Conservation (phyloP, 2,329 filamentous ascomycete genomes). For the Fusarium dlaminii region DNA sequence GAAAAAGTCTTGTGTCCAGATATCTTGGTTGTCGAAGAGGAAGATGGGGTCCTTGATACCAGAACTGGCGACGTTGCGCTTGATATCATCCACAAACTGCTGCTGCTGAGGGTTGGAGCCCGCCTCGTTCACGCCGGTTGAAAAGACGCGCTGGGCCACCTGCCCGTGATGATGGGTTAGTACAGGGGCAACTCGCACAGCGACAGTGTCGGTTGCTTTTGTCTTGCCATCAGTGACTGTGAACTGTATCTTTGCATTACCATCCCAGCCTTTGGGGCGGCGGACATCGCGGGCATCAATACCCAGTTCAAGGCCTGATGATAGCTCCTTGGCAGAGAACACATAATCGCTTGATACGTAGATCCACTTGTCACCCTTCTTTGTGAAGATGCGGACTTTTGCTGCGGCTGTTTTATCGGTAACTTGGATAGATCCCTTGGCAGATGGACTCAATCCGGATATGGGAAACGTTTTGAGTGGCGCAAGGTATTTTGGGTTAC, state of each 20-base stretch:
- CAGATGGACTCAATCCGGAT: conserved; percentile 4
- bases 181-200: conserved; percentile 48
- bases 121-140: background rate
- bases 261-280: conserved; percentile 39
- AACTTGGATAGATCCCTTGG: conserved; percentile 28
- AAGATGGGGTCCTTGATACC: conserved; percentile 20
- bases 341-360: conserved; percentile 35
- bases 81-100: conserved; percentile 1
- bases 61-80: background rate
- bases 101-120: background rate
- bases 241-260: conserved; percentile 43
- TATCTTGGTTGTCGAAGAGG: conserved; percentile 12
- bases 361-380: conserved; percentile 36
- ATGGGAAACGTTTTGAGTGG: conserved; percentile 46
- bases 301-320: conserved; percentile 45
- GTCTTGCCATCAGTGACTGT: conserved; percentile 38
- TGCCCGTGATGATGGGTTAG: conserved; percentile 51
- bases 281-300: conserved; percentile 48
- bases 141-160: conserved; percentile 37
- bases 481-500: conserved; percentile 44
- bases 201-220: conserved; percentile 40
- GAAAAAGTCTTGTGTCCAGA: conserved; percentile 53
- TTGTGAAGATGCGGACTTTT: conserved; percentile 45
- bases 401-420: conserved; percentile 7
- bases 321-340: conserved; percentile 44